These are phyloP conservation scores for Exophiala phaeomuriformis DNA, from an alignment of 2,329 filamentous ascomycete genomes.

Conservation along the genomic window DNA sequence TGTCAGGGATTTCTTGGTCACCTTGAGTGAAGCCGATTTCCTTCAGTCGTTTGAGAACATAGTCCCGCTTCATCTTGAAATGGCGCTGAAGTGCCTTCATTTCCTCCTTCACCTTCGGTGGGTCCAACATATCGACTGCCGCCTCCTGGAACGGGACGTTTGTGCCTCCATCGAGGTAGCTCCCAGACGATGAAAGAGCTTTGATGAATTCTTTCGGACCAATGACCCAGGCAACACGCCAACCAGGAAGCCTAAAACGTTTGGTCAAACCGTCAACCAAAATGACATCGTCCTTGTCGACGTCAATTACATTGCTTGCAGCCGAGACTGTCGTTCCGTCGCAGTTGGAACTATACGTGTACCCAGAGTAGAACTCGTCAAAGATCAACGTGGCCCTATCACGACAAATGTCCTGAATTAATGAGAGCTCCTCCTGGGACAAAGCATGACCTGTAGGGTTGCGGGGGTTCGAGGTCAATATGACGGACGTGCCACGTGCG, in stretches of 20 bases:
- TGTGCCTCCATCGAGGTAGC: constrained; percentile 88
- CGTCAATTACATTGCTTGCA: constrained; percentile 78
- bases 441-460: constrained; percentile 91
- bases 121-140: constrained; percentile 87
- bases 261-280: constrained; percentile 95
- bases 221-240: constrained; percentile 93
- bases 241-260: constrained; percentile 90
- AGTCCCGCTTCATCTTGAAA: constrained; percentile 91
- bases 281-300: constrained; percentile 82
- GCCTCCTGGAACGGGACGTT: constrained; percentile 95
- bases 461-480: constrained; percentile 88
- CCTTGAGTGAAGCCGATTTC: constrained; percentile 67
- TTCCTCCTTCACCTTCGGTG: constrained; percentile 67
- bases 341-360: constrained; percentile 90
- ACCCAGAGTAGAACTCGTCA: constrained; percentile 94
- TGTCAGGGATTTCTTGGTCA: constrained; percentile 77
- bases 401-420: constrained; percentile 89
- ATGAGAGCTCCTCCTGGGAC: constrained; percentile 71
- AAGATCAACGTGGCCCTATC: constrained; percentile 85
- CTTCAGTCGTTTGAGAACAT: constrained; percentile 68
- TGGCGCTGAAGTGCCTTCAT: constrained; percentile 85
- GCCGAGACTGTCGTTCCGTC: constrained; percentile 84
- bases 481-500: constrained; percentile 74
- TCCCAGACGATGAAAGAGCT: constrained; percentile 85
- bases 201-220: constrained; percentile 95